Evolutionary conservation across 2,329 filamentous ascomycete species (phyloP).

Genomic region (Aspergillus ochraceoroseus): DNA sequence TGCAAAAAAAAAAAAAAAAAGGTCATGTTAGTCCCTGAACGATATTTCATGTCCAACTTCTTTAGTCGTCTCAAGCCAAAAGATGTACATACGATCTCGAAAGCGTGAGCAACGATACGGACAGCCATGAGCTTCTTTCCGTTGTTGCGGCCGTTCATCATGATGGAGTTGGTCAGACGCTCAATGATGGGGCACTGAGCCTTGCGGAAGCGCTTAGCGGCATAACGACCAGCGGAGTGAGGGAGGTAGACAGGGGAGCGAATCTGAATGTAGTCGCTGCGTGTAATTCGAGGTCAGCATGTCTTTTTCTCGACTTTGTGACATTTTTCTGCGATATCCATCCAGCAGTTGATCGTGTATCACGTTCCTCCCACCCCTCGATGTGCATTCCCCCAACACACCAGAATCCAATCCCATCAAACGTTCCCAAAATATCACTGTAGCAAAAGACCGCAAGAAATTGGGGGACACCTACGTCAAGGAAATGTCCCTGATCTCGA

Average conservation of each 20-base stretch:
- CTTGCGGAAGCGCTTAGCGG: constrained; percentile 99
- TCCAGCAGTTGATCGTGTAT: constrained; percentile 5
- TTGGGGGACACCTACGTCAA: constrained; percentile 73
- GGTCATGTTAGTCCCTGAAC: constrained; percentile 2
- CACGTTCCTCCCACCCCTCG: constrained; percentile 10
- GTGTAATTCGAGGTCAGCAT: constrained; percentile 31
- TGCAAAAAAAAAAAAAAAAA: background rate
- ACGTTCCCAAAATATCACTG: constrained; percentile 5
- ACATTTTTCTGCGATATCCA: constrained; percentile 10
- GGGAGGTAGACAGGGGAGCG: constrained; percentile 98
- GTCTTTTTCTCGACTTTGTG: constrained; percentile 12
- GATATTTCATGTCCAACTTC: background rate
- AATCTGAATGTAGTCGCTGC: constrained; percentile 99
- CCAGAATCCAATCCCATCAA: constrained; percentile 10
- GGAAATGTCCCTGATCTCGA: constrained; percentile 99
- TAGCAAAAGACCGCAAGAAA: constrained; percentile 27
- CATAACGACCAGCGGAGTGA: constrained; percentile 97
- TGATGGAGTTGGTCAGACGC: constrained; percentile 99
- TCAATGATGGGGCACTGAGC: constrained; percentile 99
- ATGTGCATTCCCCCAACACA: constrained; percentile 11
- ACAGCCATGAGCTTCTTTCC: constrained; percentile 99
- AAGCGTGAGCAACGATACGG: constrained; percentile 96
- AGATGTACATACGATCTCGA: constrained; percentile 87
- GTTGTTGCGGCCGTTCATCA: constrained; percentile 99
- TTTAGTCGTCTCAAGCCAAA: background rate